Base-by-base conservation (phyloP, 176 grass and related monocot genomes). In the Carex parvula region DNA sequence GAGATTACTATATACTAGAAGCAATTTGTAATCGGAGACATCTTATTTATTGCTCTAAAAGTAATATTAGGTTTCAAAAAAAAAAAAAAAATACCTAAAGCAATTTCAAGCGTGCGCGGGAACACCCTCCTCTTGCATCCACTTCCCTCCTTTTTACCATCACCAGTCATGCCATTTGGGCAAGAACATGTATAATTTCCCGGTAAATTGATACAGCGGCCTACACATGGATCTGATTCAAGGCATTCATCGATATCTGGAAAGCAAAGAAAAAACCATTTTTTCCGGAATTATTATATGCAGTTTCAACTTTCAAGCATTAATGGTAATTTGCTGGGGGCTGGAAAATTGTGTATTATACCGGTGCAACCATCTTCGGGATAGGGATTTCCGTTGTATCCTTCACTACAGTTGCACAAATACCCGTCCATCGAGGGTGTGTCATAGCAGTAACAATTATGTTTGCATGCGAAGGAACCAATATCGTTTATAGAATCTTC, bases 341-440 rank as follows among this genome's bases (percentile, higher is more conserved):
- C 1, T n/a, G 13, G 10, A 17, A 18, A 44, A 22, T 44, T 20
- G 1, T 48, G 33, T 4, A 39, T 68, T 21, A 39, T 32, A 89
- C 90, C 70, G n/a, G 1, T 46, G 15, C 87, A 91, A 75, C 87
- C 87, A 13, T 44, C 17, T 2, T 0, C 0, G 12, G 37, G 4
- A 6, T 92, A 92, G 7, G 90, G 87, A 54, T 89, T 92, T 15
- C 90, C 87, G 0, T 7, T 0, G 50, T 92, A 92, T 63, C 90
- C 90, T 0, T 32, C 0, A 4, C 29, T 60, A 50, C 90, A 92
- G 0, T 56, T 73, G 52, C 90, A 92, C 0, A 70, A 72, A 3
- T 91, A 89, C 0, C 90, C 87, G 1, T 1, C 0, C 8, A 41
- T 13, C 0, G 83, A 6, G 1, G 4, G 60, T 26, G 50, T 8